Evolutionary conservation across 202 grass and related monocot genomes (phyloP), one percentile per base, ranked within the genome.

Genomic region (Musa balbisiana): DNA sequence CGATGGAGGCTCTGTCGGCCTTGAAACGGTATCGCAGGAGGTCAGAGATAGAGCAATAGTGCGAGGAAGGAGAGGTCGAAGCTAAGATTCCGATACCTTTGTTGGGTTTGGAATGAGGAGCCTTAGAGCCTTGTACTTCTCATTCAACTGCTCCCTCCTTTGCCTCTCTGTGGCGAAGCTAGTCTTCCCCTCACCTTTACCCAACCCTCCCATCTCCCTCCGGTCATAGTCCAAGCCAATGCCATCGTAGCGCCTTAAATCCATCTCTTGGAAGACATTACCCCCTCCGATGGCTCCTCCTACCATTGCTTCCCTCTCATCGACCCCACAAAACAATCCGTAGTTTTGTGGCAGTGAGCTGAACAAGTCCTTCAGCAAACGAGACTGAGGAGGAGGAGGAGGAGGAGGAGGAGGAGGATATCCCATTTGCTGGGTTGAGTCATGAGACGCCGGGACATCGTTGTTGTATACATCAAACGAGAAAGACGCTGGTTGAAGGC

Each of bases 121-220:
- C 75, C 86, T 90, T 62, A 96, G 79, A 78, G 89, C 89, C 49
- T 87, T 80, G 67, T 88, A 96, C 74, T 96, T 96, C 80, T 92
- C 92, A 85, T 96, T 96, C 78, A 96, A 56, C 81, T 96, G 92
- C 64, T 92, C 92, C 78, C 92, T 92, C 80, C 92, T 88, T 78
- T 96, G 89, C 69, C 87, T 92, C 86, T 96, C 92, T 19, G 92
- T 92, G 62, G 92, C 92, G 20, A 92, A 96, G 80, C 86, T 96
- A n/a, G 81, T 71, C 80, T 90, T 96, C 60, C 81, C 89, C 71
- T 87, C 88, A 33, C 85, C 83, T 75, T 85, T 92, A 3, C 80
- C 81, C 55, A 90, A 84, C 66, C 82, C 86, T 80, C 82, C 59
- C 75, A 85, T 92, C 59, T 73, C 74, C 60, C 71, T 84, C 80